These are phyloP conservation scores for Hypholoma sublateritium DNA, from an alignment of 768 basidiomycete genomes.

Conservation along the genomic window DNA sequence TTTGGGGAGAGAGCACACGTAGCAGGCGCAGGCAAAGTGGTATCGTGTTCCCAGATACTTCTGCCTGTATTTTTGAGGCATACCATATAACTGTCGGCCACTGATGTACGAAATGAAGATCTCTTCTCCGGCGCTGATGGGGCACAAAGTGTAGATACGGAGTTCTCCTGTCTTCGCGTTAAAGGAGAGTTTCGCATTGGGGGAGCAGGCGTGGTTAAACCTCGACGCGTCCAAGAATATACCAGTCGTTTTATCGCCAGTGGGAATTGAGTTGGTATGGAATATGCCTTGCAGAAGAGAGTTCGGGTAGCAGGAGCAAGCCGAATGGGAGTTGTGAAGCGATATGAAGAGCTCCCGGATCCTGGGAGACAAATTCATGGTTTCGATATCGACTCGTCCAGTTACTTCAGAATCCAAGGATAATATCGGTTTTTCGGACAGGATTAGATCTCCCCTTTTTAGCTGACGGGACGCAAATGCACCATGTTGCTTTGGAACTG, in stretches of 20 bases:
- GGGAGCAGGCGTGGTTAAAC: conserved; percentile 10
- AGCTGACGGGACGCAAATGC: background rate
- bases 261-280: conserved; percentile 2
- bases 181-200: conserved; percentile 4
- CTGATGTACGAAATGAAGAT: conserved; percentile 5
- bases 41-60: background rate
- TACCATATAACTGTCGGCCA: background rate
- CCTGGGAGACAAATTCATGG: background rate
- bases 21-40: conserved; percentile 7
- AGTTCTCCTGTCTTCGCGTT: background rate
- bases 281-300: background rate
- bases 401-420: background rate
- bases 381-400: background rate
- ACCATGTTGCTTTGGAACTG: background rate
- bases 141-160: background rate
- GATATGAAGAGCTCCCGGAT: background rate
- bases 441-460: background rate
- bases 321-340: conserved; percentile 1
- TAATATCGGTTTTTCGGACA: background rate
- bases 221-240: conserved; percentile 1
- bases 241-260: background rate
- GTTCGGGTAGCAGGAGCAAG: background rate
- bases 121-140: conserved; percentile 1
- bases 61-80: background rate
- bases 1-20: background rate